Evolutionary conservation across 805 yeast species (phyloP).

Genomic region (Sugiyamaella floridensis): DNA sequence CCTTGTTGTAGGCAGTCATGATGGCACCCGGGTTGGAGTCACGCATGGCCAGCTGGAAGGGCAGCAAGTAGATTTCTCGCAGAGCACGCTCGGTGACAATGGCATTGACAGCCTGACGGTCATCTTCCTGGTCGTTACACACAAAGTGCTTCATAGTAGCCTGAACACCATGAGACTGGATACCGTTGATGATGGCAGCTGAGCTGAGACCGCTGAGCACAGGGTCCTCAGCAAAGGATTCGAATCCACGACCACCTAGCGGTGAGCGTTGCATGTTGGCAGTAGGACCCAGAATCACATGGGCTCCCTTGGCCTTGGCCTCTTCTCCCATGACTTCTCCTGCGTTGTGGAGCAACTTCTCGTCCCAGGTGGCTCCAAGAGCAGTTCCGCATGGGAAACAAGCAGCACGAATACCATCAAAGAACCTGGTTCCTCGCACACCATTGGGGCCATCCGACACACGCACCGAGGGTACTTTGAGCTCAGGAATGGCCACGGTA

Average conservation of each 20-base stretch:
- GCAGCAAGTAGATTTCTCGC: slow-evolving; percentile 57
- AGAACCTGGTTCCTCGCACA: slow-evolving; percentile 50
- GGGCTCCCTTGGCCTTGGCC: slow-evolving; percentile 48
- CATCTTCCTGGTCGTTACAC: slow-evolving; percentile 56
- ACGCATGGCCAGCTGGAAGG: slow-evolving; percentile 54
- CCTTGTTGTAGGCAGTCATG: slow-evolving; percentile 59
- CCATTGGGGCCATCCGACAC: slow-evolving; percentile 60
- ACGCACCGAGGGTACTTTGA: slow-evolving; percentile 43
- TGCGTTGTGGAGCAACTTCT: slow-evolving; percentile 41
- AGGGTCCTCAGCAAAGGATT: slow-evolving; percentile 59
- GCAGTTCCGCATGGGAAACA: slow-evolving; percentile 59
- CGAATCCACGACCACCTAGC: slow-evolving; percentile 57
- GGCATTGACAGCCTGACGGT: slow-evolving; percentile 43
- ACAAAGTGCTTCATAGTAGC: slow-evolving; percentile 60
- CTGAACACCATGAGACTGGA: slow-evolving; percentile 44
- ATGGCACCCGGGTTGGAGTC: slow-evolving; percentile 46
- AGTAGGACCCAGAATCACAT: slow-evolving; percentile 44
- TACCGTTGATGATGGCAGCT: slow-evolving; percentile 46
- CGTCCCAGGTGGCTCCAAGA: slow-evolving; percentile 50
- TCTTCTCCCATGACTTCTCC: slow-evolving; percentile 50
- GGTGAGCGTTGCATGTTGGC: slow-evolving; percentile 52
- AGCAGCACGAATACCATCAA: slow-evolving; percentile 46
- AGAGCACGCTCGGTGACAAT: slow-evolving; percentile 52
- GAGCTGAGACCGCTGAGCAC: slow-evolving; percentile 41
- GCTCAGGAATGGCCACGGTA: slow-evolving; percentile 35